Base-by-base conservation (phyloP, 805 yeast genomes). In the Suhomyces pyralidae region DNA sequence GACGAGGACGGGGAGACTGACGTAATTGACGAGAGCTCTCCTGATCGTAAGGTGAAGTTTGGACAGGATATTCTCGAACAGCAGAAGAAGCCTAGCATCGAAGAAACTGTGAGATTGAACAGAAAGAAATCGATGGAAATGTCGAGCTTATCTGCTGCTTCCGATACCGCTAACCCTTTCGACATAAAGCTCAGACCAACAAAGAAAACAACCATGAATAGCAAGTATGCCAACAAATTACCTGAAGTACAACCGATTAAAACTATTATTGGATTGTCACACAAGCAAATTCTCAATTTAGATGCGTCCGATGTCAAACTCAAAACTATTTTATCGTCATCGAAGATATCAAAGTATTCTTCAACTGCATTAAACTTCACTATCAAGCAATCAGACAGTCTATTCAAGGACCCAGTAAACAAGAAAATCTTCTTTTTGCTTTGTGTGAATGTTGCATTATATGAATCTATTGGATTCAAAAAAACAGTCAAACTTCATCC, bases 221-320 rank as follows among this genome's bases (percentile, higher is more conserved):
- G 58, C 51, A 65, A 62, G 28, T 62, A 59, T 46, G 55, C 67
- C 12, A 69, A 65, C 48, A 60, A 60, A 36, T 57, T 72, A 28
- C 71, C 76, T 4, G 67, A 62, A 48, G 62, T 72, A 25, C 62
- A 52, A 24, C 71, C 76, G 3, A 64, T 61, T 42, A 68, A 69
- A 45, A 71, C 76, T 4, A 71, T 73, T 34, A 67, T 70, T 49
- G 78, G 78, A 2, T 60, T 73, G 34, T 62, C 69, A 2, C 71
- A 68, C 51, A 58, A 62, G 46, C 77, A 73, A 53, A 69, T 73
- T 24, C 60, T 69, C 48, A 63, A 62, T 28, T 61, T 69, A 43
- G 66, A 62, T 25, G 53, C 59, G 20, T 59, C 65, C n/a, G 77
- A 73, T 60, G 74, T 73, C 43, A 73, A 73, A 54, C 55, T 70